These are phyloP conservation scores for Lactarius indigo DNA, from an alignment of 768 basidiomycete species.

Conservation along the genomic window DNA sequence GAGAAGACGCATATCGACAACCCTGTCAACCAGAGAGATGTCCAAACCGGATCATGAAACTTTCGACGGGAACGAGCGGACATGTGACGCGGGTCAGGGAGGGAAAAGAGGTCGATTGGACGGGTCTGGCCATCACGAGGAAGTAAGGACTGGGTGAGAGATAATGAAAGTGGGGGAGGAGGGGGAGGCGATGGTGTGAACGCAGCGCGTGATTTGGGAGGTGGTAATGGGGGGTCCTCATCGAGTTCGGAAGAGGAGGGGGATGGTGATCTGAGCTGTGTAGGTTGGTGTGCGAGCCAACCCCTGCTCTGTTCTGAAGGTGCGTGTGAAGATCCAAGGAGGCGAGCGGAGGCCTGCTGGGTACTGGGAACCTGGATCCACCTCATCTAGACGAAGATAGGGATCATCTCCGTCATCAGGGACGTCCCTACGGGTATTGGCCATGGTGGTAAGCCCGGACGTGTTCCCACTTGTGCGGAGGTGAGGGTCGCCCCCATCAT, in stretches of 20 bases:
- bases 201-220: constrained; percentile 37
- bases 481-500: constrained; percentile 78
- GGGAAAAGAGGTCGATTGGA: constrained; percentile 65
- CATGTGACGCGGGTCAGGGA: constrained; percentile 73
- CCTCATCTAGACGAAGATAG: constrained; percentile 71
- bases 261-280: constrained; percentile 53
- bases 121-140: constrained; percentile 66
- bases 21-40: constrained; percentile 58
- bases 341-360: constrained; percentile 37
- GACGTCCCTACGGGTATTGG: constrained; percentile 22
- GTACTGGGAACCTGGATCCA: constrained; percentile 44
- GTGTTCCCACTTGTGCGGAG: constrained; percentile 41
- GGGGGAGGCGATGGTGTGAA: constrained; percentile 41
- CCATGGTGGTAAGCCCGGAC: constrained; percentile 34
- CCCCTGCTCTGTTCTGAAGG: constrained; percentile 40
- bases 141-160: constrained; percentile 75
- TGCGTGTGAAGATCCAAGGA: constrained; percentile 36
- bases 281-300: constrained; percentile 76
- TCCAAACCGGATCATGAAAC: constrained; percentile 74
- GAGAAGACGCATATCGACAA: constrained; percentile 59
- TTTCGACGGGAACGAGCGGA: constrained; percentile 56
- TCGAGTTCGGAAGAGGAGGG: constrained; percentile 41
- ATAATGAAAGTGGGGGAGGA: constrained; percentile 54
- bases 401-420: constrained; percentile 66
- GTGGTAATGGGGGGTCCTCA: constrained; percentile 40